Percentiles rank a stretch among this genome's conserved stretches.
phyloP scores from a whole-genome alignment of 441 rosid species.

The Daphne laureola region DNA sequence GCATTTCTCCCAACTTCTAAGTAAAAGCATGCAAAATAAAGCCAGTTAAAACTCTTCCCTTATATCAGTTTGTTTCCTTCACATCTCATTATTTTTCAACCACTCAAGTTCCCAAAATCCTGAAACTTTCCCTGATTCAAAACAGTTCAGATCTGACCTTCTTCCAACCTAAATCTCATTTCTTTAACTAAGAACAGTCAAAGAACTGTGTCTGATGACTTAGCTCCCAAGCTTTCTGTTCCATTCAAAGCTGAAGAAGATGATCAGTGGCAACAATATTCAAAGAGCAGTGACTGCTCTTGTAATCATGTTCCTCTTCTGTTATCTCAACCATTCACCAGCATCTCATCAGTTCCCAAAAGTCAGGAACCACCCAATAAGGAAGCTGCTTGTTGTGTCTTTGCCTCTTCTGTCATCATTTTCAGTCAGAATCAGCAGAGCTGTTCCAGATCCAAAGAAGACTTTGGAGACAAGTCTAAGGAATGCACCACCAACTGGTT shows the following conservation, averaged over 20 bases:
- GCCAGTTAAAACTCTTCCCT: constrained; percentile 11
- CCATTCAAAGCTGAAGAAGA: constrained; percentile 6
- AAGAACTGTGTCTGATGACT: background rate
- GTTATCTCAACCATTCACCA: constrained; percentile 22
- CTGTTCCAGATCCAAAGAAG: constrained; percentile 23
- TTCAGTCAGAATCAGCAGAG: constrained; percentile 21
- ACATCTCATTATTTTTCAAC: background rate
- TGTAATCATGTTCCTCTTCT: constrained; percentile 26
- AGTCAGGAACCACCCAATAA: constrained; percentile 19
- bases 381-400: constrained; percentile 31
- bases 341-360: constrained; percentile 15
- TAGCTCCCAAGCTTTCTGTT: constrained; percentile 14
- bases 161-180: background rate
- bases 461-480: constrained; percentile 35
- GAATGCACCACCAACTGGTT: constrained; percentile 40
- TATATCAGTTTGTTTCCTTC: constrained; percentile 8
- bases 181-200: background rate
- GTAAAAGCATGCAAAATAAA: constrained; percentile 7
- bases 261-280: constrained; percentile 17
- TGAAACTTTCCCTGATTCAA: constrained; percentile 4
- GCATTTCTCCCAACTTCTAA: too few relatives aligned
- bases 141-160: constrained; percentile 13
- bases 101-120: background rate
- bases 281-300: constrained; percentile 20
- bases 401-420: constrained; percentile 21